phyloP scores from a whole-genome alignment of 129 eudicot species.

The Lonicera japonica region DNA sequence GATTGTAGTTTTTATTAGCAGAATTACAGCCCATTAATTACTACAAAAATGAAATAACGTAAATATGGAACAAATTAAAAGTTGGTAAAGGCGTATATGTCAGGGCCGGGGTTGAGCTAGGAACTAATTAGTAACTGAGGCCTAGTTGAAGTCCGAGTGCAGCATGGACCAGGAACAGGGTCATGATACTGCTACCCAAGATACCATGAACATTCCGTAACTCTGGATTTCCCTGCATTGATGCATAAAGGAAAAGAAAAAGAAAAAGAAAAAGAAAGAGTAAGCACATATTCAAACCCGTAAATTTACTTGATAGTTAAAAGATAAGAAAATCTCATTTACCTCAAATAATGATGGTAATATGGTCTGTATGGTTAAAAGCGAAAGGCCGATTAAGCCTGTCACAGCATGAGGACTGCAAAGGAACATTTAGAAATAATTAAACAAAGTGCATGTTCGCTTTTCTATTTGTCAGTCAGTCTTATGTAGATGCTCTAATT shows the following conservation, averaged over 20 bases:
- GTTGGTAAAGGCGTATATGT: too few relatives aligned
- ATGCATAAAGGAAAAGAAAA: too few relatives aligned
- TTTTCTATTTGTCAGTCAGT: too few relatives aligned
- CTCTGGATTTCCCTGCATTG: slow-evolving; percentile 84
- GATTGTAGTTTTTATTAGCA: too few relatives aligned
- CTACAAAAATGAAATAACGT: too few relatives aligned
- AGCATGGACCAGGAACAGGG: slow-evolving; percentile 85
- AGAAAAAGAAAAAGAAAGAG: not conserved
- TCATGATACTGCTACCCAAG: slow-evolving; percentile 90
- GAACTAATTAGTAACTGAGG: slow-evolving; percentile 47
- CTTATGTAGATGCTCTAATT: too few relatives aligned
- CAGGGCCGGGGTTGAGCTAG: too few relatives aligned
- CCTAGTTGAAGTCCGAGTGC: slow-evolving; percentile 95
- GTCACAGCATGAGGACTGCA: slow-evolving; percentile 97
- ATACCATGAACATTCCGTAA: slow-evolving; percentile 85
- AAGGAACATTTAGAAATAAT: slow-evolving; percentile 7
- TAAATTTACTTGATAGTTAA: too few relatives aligned
- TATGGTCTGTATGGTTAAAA: slow-evolving; percentile 65
- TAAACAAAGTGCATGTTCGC: not conserved
- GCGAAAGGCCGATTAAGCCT: slow-evolving; percentile 76
- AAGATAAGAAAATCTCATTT: not conserved
- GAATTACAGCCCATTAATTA: too few relatives aligned
- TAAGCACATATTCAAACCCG: too few relatives aligned
- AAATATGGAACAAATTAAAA: too few relatives aligned
- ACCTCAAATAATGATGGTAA: slow-evolving; percentile 90